Percentiles rank a stretch among this genome's conserved stretches.
These are phyloP conservation scores for Phytophthora multivora DNA, from an alignment of 352 stramenopile species.

Conservation along the genomic window DNA sequence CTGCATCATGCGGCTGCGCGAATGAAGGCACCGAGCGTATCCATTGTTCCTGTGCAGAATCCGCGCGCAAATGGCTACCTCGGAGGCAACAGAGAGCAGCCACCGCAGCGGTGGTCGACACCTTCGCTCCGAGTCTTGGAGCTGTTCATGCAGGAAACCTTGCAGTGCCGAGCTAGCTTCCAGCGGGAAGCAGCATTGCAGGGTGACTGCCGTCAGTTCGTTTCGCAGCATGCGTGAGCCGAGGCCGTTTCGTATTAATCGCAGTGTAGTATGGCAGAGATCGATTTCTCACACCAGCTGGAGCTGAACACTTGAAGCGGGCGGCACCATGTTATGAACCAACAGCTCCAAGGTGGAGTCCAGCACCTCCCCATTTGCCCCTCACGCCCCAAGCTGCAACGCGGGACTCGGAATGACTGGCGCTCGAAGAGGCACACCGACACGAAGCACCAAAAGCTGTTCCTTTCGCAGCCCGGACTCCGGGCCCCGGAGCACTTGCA, in stretches of 20 bases:
- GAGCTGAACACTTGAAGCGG: slow-evolving; percentile 30
- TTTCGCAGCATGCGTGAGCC: slow-evolving; percentile 3
- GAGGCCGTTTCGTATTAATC: slow-evolving; percentile 19
- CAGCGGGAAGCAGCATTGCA: neutral
- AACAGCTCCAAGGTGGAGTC: neutral
- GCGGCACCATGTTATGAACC: neutral
- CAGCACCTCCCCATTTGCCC: neutral
- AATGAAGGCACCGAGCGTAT: slow-evolving; percentile 27
- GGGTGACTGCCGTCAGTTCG: slow-evolving; percentile 16
- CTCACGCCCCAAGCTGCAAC: slow-evolving; percentile 1
- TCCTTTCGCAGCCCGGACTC: neutral
- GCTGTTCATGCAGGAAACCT: neutral
- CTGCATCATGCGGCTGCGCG: slow-evolving; percentile 27
- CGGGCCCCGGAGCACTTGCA: slow-evolving; percentile 2
- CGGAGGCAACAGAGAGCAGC: slow-evolving; percentile 15
- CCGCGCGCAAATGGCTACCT: slow-evolving; percentile 17
- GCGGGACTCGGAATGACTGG: slow-evolving; percentile 4
- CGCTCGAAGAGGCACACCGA: neutral
- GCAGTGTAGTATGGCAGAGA: slow-evolving; percentile 19
- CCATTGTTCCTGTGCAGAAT: slow-evolving; percentile 32
- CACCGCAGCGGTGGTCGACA: slow-evolving; percentile 15
- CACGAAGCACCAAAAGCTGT: neutral
- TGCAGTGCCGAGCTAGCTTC: neutral
- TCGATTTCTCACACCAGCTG: slow-evolving; percentile 20
- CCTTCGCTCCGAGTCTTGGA: neutral